Conservation (phyloP, 495 filamentous ascomycete genomes). For the Cryomyces minteri region DNA sequence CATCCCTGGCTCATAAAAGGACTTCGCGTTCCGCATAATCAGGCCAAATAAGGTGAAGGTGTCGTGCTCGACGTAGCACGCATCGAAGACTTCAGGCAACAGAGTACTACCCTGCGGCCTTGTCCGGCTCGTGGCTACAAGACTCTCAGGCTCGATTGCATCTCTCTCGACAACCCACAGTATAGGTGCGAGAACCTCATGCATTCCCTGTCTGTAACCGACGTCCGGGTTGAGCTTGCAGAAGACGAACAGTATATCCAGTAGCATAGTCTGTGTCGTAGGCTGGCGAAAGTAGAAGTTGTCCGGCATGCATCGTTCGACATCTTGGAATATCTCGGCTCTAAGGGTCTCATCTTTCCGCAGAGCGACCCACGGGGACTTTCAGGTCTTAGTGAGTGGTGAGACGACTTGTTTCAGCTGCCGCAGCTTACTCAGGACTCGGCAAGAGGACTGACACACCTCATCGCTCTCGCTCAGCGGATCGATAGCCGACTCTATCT, state of each 20-base stretch:
- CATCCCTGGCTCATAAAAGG: conserved; percentile 61
- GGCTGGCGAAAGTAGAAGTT: conserved; percentile 75
- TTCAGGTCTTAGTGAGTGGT: conserved; percentile 24
- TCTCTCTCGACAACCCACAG: conserved; percentile 77
- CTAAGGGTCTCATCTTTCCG: conserved; percentile 70
- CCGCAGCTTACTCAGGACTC: conserved; percentile 1
- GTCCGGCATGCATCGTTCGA: conserved; percentile 83
- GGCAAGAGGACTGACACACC: conserved; percentile 26
- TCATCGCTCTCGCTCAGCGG: conserved; percentile 74
- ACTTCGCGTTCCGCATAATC: conserved; percentile 71
- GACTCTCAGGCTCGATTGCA: conserved; percentile 32
- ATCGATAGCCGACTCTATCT: conserved; percentile 54
- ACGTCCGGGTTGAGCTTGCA: conserved; percentile 81
- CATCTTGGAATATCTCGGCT: conserved; percentile 87
- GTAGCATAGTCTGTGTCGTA: conserved; percentile 58
- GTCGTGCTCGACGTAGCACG: conserved; percentile 69
- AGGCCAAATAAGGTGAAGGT: conserved; percentile 68
- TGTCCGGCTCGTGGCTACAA: too few relatives aligned
- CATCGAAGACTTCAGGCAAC: too few relatives aligned
- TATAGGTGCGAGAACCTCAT: conserved; percentile 82
- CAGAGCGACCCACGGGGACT: conserved; percentile 82
- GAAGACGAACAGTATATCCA: conserved; percentile 83
- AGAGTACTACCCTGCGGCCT: too few relatives aligned
- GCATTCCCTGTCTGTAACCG: conserved; percentile 94
- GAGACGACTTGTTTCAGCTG: conserved; percentile 10